Percentiles rank a stretch among this genome's conserved stretches.
Conservation (phyloP, 1,284 basidiomycete species). For the Vanrija sp. region DNA sequence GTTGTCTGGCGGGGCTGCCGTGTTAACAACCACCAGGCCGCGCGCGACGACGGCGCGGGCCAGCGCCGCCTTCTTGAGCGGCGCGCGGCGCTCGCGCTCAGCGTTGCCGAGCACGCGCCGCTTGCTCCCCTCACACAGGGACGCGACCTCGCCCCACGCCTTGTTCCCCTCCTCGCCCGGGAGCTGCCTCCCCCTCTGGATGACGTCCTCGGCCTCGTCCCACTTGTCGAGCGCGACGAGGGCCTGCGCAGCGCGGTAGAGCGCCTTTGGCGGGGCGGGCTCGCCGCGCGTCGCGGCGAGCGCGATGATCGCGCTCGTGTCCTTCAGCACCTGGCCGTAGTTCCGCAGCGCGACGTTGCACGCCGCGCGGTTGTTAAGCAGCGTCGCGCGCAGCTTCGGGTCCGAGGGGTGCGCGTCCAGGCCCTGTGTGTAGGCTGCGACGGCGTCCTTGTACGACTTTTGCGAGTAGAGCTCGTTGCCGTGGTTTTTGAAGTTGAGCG, state of each 20-base stretch:
- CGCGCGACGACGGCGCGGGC: slow-evolving; percentile 31
- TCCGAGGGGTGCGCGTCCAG: slow-evolving; percentile 76
- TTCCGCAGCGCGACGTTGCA: slow-evolving; percentile 90
- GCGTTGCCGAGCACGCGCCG: slow-evolving; percentile 23
- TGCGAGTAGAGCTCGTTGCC: slow-evolving; percentile 91
- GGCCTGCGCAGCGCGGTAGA: slow-evolving; percentile 74
- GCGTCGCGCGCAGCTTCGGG: slow-evolving; percentile 58
- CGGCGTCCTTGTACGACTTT: slow-evolving; percentile 79
- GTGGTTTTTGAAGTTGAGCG: slow-evolving; percentile 88
- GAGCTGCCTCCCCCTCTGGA: slow-evolving; percentile 52
- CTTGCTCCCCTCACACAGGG: slow-evolving; percentile 26
- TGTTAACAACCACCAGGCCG: slow-evolving; percentile 39
- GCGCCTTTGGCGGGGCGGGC: slow-evolving; percentile 64
- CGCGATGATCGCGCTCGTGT: slow-evolving; percentile 70
- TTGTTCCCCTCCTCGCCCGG: slow-evolving; percentile 19
- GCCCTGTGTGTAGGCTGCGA: slow-evolving; percentile 85
- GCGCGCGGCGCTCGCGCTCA: slow-evolving; percentile 37
- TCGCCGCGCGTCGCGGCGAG: slow-evolving; percentile 53
- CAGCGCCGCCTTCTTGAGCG: slow-evolving; percentile 28
- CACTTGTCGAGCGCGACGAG: slow-evolving; percentile 66
- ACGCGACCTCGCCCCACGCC: slow-evolving; percentile 17
- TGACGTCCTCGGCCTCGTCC: slow-evolving; percentile 76
- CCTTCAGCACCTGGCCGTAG: slow-evolving; percentile 74
- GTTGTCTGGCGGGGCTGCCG: slow-evolving; percentile 56
- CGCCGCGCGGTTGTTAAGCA: slow-evolving; percentile 86